Conservation (phyloP, 495 filamentous ascomycete species). For the Aspergillus coremiiformis region DNA sequence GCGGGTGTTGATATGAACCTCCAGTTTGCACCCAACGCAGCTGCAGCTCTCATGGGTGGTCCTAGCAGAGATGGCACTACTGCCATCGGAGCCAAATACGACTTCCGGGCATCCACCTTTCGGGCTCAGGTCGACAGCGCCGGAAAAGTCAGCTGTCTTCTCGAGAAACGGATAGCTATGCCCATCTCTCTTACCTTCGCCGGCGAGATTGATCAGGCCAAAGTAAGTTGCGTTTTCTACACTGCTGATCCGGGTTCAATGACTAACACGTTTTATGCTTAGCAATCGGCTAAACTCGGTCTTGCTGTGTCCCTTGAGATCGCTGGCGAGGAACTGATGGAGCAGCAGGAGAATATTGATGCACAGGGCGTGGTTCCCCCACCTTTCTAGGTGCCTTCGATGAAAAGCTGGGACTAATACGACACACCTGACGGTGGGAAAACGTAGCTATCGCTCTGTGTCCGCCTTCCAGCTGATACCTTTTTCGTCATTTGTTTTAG, state of each 20-base stretch:
- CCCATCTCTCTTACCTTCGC: constrained; percentile 88
- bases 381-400: constrained; percentile 42
- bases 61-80: constrained; percentile 77
- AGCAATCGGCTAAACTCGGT: constrained; percentile 94
- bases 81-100: constrained; percentile 92
- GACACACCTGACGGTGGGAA: neutral
- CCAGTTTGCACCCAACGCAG: constrained; percentile 58
- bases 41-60: constrained; percentile 61
- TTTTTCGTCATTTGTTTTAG: constrained; percentile 40
- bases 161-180: constrained; percentile 92
- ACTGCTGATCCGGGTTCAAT: constrained; percentile 7
- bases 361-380: constrained; percentile 40
- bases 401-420: constrained; percentile 7
- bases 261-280: constrained; percentile 16
- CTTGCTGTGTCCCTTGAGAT: constrained; percentile 92
- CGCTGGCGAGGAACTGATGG: constrained; percentile 81
- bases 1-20: constrained; percentile 93
- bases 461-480: constrained; percentile 11
- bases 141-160: constrained; percentile 82
- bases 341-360: constrained; percentile 69
- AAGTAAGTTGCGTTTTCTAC: constrained; percentile 51
- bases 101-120: constrained; percentile 92
- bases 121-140: constrained; percentile 91
- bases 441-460: constrained; percentile 3
- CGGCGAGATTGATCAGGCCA: constrained; percentile 92